phyloP scores from a whole-genome alignment of 2,329 filamentous ascomycete species.

The Keithomyces neogunnii region DNA sequence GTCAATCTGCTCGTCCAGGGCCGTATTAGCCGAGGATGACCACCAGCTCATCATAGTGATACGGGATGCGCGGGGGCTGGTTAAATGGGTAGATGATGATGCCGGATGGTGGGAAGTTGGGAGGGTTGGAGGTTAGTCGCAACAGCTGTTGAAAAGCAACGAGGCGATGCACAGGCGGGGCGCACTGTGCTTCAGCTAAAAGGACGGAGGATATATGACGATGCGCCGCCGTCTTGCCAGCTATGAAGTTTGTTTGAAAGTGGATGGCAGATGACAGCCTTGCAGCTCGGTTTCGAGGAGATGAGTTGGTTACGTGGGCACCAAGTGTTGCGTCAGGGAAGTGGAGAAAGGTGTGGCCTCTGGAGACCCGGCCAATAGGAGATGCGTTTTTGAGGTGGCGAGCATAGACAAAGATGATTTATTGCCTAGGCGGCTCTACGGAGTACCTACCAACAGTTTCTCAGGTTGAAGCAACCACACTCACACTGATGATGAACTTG shows the following conservation, averaged over 20 bases:
- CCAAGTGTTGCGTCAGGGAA: background rate
- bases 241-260: background rate
- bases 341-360: background rate
- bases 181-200: background rate
- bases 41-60: conserved; percentile 77
- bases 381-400: too few species aligned
- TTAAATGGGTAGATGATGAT: background rate
- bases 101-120: background rate
- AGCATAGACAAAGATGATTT: too few species aligned
- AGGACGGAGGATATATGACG: background rate
- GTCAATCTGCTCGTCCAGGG: conserved; percentile 95
- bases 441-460: too few species aligned
- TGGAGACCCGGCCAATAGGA: too few species aligned
- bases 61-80: background rate
- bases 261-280: background rate
- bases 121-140: background rate
- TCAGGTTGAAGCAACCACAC: too few species aligned
- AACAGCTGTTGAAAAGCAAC: background rate
- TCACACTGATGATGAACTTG: too few species aligned
- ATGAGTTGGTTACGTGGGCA: background rate
- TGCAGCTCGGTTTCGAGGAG: background rate
- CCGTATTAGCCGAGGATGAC: conserved; percentile 84
- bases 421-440: too few species aligned
- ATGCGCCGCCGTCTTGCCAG: background rate
- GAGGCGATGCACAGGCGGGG: too few species aligned